Base-by-base conservation (phyloP, 2,329 filamentous ascomycete genomes). In the Colletotrichum sp. region DNA sequence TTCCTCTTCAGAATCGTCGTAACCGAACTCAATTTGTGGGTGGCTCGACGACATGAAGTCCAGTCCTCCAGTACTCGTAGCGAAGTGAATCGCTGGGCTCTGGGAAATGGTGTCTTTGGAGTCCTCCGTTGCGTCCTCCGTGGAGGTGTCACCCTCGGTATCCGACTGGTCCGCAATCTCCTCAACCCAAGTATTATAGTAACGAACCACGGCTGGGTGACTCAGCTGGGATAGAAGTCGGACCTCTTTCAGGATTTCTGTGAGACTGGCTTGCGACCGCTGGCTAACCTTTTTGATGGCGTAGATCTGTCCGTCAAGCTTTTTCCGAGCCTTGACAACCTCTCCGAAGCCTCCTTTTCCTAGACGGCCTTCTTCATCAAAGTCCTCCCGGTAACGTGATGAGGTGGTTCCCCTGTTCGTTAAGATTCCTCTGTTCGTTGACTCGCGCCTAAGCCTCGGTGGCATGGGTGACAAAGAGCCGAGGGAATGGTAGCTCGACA, bases 241-340 rank as follows among this genome's bases (percentile, higher is more conserved):
- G 55, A 98, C 96, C 83, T 97, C 95, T 71, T 95, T 95, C 30
- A 96, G 83, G 15, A 96, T 93, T 82, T 98, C 95, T 1, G 94
- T 96, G 52, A 99, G 88, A 74, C 94, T 95, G 75, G 93, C 90
- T 30, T 94, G 91, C 1, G 95, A 95, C 68, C 93, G 93, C 79
- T 97, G 95, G 2, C 93, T 95, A 77, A 99, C 97, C 83, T 99
- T 98, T 84, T 99, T 99, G 82, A 99, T 95, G 21, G 97, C 97
- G 85, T 99, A 99, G 59, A 98, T 93, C 74, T 96, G 95, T 1
- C 95, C 95, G 82, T 99, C 97, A 6, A 98, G 91, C 86, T 78
- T 98, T 84, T 98, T 98, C 36, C 96, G 92, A 4, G 96, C 96
- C 83, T 98, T 98, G 71, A 99, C 95, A 26, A 99, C 97, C 85